Percentiles rank a stretch among this genome's conserved stretches.
phyloP scores from a whole-genome alignment of 2,329 filamentous ascomycete genomes.

The Pseudogymnoascus sp. region DNA sequence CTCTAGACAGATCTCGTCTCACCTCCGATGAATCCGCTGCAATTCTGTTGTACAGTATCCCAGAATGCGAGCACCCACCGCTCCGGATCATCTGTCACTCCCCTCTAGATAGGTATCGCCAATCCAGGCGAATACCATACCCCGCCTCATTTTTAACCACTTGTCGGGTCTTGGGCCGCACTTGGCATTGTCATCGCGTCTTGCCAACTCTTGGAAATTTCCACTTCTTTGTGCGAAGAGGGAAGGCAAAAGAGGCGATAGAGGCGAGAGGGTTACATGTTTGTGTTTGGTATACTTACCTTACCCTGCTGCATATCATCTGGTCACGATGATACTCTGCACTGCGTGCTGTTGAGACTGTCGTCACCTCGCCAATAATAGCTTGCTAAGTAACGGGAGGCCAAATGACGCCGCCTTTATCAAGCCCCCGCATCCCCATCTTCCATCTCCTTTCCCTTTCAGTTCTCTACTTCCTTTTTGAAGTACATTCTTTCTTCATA shows the following conservation, averaged over 20 bases:
- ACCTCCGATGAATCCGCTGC: neutral
- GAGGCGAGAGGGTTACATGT: neutral
- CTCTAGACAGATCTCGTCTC: neutral
- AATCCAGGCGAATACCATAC: neutral
- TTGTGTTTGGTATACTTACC: neutral
- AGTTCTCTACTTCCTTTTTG: neutral
- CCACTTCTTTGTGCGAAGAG: neutral
- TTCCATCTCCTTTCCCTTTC: neutral
- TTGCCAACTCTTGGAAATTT: neutral
- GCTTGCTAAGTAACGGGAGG: neutral
- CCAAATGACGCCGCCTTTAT: neutral
- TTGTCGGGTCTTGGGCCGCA: neutral
- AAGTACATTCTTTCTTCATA: neutral
- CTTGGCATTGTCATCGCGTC: neutral
- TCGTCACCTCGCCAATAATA: neutral
- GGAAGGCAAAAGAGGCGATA: neutral
- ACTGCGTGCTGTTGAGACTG: neutral
- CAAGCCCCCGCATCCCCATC: neutral
- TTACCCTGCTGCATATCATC: neutral
- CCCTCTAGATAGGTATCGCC: neutral
- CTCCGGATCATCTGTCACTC: neutral
- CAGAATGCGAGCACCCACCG: neutral
- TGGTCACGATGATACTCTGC: neutral
- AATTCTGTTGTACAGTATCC: neutral
- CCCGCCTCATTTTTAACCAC: neutral